phyloP scores from a whole-genome alignment of 192 early-diverging fungal species.

The Fimicolochytrium jonesii region DNA sequence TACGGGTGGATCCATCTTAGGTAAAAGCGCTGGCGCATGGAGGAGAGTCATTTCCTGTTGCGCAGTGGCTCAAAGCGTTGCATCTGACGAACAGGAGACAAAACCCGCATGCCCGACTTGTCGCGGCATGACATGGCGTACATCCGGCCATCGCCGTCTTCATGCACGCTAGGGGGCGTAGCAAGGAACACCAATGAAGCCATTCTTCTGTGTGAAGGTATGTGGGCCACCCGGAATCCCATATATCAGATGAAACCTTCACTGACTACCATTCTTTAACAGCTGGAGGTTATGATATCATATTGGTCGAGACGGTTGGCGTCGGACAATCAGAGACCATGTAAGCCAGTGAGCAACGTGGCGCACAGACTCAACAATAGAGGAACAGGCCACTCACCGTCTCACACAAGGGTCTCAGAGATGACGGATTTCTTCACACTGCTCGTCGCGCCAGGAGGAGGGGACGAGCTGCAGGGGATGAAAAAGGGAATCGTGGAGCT shows the following conservation, averaged over 20 bases:
- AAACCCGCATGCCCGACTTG: constrained; percentile 79
- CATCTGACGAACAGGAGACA: constrained; percentile 54
- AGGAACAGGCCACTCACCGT: neutral
- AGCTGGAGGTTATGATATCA: constrained; percentile 76
- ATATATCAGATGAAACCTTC: neutral
- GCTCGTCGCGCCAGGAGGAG: constrained; percentile 73
- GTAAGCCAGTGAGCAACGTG: constrained; percentile 16
- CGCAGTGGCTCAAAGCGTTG: too few species aligned
- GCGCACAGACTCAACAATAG: neutral
- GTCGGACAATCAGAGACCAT: constrained; percentile 85
- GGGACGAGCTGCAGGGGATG: constrained; percentile 86
- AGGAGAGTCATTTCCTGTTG: too few species aligned
- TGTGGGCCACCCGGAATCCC: neutral
- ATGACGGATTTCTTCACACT: constrained; percentile 86
- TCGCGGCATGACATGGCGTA: constrained; percentile 60
- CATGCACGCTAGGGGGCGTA: constrained; percentile 67
- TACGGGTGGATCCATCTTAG: constrained; percentile 79
- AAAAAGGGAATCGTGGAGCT: constrained; percentile 87
- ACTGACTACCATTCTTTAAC: neutral
- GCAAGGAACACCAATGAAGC: constrained; percentile 79
- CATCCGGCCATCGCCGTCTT: constrained; percentile 71
- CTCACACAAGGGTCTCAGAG: constrained; percentile 57
- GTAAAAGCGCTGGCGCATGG: too few species aligned
- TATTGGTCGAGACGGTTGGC: constrained; percentile 80
- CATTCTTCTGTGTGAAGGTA: constrained; percentile 73